Percentiles rank a stretch among this genome's conserved stretches.
phyloP scores from a whole-genome alignment of 2,329 filamentous ascomycete genomes.

The Zasmidium angulare region DNA sequence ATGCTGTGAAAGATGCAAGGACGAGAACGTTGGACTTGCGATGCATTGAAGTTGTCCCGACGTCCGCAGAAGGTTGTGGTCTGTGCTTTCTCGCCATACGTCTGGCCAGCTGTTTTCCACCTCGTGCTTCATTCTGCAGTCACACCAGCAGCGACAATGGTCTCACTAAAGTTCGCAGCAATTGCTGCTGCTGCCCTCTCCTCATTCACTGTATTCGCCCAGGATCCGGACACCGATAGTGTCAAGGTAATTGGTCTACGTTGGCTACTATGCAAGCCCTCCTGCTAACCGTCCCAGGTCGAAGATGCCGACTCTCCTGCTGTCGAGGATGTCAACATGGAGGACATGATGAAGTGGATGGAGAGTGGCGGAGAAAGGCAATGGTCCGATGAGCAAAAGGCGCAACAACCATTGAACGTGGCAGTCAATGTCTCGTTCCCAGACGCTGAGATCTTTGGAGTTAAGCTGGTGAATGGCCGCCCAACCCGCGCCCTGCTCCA shows the following conservation, averaged over 20 bases:
- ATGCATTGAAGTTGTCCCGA: too few species aligned
- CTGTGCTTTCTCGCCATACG: background rate
- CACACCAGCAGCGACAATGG: conserved; percentile 53
- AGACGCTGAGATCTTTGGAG: conserved; percentile 78
- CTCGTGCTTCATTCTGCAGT: background rate
- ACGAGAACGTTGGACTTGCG: background rate
- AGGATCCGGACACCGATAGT: conserved; percentile 37
- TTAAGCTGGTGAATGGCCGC: conserved; percentile 92
- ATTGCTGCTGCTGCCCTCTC: conserved; percentile 71
- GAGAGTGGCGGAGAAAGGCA: conserved; percentile 8
- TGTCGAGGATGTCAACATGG: conserved; percentile 16
- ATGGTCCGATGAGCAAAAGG: conserved; percentile 19
- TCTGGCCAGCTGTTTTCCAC: background rate
- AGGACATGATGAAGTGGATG: conserved; percentile 21
- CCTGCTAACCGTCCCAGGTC: conserved; percentile 19
- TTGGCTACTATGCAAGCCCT: conserved; percentile 21
- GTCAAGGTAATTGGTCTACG: conserved; percentile 27
- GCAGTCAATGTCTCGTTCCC: conserved; percentile 60
- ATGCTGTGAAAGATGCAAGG: background rate
- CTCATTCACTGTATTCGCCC: conserved; percentile 64
- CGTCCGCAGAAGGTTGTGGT: too few species aligned
- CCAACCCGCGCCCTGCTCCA: conserved; percentile 80
- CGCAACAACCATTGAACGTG: conserved; percentile 59
- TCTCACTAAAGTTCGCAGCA: conserved; percentile 69
- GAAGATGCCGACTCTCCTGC: conserved; percentile 17